These are phyloP conservation scores for Naegleria lovaniensis DNA, from an alignment of 208 protist genomes.

Conservation along the genomic window DNA sequence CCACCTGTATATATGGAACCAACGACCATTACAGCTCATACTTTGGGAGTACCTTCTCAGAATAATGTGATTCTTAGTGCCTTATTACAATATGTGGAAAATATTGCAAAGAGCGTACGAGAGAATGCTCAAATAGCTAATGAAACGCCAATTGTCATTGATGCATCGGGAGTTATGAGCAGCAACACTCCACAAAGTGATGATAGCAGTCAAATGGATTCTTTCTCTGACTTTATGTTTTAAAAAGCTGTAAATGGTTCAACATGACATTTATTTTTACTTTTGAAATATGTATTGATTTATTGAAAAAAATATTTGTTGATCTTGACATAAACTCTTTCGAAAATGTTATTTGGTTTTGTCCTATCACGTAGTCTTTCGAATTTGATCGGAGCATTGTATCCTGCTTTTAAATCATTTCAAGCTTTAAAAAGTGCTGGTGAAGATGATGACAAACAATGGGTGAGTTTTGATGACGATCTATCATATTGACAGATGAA, in stretches of 20 bases:
- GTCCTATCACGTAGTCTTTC: neutral
- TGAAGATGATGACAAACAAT: neutral
- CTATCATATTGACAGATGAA: no score
- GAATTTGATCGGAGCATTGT: neutral
- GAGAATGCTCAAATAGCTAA: neutral
- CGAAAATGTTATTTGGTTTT: neutral
- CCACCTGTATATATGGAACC: no score
- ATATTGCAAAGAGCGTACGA: neutral
- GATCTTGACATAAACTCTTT: neutral
- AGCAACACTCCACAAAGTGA: no score
- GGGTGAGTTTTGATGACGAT: neutral
- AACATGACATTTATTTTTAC: no score
- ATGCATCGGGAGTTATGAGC: neutral
- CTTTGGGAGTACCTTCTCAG: neutral
- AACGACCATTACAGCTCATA: no score
- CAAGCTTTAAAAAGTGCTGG: neutral
- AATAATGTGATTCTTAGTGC: neutral
- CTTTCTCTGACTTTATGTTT: no score
- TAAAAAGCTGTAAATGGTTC: neutral
- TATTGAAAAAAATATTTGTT: neutral
- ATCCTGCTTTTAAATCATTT: slow-evolving; percentile 6
- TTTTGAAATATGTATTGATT: no score
- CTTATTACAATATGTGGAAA: neutral
- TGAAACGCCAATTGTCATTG: neutral
- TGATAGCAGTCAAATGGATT: no score